phyloP scores from a whole-genome alignment of 192 early-diverging fungal species.

The Coemansia sp. region DNA sequence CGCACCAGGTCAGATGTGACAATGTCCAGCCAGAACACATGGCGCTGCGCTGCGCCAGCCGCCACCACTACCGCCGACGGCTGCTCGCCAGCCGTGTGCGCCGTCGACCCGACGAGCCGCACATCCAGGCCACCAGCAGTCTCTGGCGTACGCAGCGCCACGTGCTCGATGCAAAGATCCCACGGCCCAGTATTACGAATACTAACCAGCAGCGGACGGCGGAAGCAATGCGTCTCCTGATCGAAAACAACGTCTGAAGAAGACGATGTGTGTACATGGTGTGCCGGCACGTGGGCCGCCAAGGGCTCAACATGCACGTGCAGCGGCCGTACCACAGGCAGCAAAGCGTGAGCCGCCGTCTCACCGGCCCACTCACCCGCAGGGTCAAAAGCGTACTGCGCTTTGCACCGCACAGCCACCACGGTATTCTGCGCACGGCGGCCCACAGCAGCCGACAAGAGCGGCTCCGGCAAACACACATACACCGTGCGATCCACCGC shows the following conservation, averaged over 20 bases:
- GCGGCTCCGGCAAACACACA: conserved; percentile 19
- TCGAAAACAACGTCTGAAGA: too few species aligned
- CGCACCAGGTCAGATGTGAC: conserved; percentile 25
- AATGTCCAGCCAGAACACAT: conserved; percentile 42
- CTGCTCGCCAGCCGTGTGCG: too few species aligned
- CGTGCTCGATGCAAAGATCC: conserved; percentile 11
- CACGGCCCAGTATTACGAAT: conserved; percentile 32
- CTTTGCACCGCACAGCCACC: not conserved
- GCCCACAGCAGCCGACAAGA: conserved; percentile 6
- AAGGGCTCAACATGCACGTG: conserved; percentile 13
- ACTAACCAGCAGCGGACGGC: conserved; percentile 24
- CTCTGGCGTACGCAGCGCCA: conserved; percentile 27
- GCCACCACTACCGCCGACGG: too few species aligned
- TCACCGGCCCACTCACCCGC: too few species aligned
- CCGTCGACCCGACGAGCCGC: conserved; percentile 15
- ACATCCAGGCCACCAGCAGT: conserved; percentile 9
- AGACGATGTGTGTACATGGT: too few species aligned
- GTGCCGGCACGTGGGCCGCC: conserved; percentile 13
- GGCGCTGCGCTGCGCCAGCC: conserved; percentile 9
- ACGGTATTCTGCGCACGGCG: not conserved
- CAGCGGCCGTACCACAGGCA: conserved; percentile 3
- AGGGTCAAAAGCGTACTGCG: conserved; percentile 3
- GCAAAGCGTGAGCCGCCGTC: too few species aligned
- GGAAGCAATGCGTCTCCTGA: too few species aligned
- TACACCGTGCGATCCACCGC: conserved; percentile 13